These are phyloP conservation scores for Bremia lactucae DNA, from an alignment of 352 stramenopile species.

Conservation along the genomic window DNA sequence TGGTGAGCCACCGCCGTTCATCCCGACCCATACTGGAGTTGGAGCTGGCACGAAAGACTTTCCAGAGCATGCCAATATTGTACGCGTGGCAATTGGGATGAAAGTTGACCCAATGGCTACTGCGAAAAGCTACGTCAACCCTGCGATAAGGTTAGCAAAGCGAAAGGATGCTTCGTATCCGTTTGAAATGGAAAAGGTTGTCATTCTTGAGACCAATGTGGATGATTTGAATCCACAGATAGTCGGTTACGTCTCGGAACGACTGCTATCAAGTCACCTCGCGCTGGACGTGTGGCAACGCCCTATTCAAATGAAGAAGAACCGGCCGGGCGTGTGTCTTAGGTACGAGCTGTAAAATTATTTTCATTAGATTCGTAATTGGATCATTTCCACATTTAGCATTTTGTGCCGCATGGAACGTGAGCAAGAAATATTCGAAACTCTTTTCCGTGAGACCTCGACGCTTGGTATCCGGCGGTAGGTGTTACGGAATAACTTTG, in stretches of 20 bases:
- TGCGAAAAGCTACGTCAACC: constrained; percentile 30
- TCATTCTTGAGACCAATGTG: constrained; percentile 84
- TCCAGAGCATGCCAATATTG: constrained; percentile 80
- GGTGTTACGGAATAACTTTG: too few relatives aligned
- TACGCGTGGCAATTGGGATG: constrained; percentile 76
- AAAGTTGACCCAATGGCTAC: constrained; percentile 25
- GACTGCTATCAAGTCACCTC: constrained; percentile 40
- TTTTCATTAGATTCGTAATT: constrained; percentile 1
- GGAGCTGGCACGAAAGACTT: constrained; percentile 88
- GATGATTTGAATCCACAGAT: constrained; percentile 87
- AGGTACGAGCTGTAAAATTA: constrained; percentile 22
- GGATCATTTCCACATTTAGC: constrained; percentile 14
- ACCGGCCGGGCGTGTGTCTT: constrained; percentile 60
- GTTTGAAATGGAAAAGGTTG: constrained; percentile 35
- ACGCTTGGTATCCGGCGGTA: constrained; percentile 84
- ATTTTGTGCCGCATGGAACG: constrained; percentile 60
- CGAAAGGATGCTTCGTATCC: constrained; percentile 1
- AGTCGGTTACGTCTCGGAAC: constrained; percentile 66
- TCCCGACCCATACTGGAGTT: constrained; percentile 61
- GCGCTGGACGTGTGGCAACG: constrained; percentile 84
- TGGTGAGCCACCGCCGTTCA: constrained; percentile 63
- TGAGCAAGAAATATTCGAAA: constrained; percentile 39
- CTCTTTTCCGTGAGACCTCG: constrained; percentile 77
- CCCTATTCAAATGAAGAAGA: constrained; percentile 90
- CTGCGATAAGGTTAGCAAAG: constrained; percentile 14